These are phyloP conservation scores for Jaapia argillacea DNA, from an alignment of 768 basidiomycete species.

Conservation along the genomic window DNA sequence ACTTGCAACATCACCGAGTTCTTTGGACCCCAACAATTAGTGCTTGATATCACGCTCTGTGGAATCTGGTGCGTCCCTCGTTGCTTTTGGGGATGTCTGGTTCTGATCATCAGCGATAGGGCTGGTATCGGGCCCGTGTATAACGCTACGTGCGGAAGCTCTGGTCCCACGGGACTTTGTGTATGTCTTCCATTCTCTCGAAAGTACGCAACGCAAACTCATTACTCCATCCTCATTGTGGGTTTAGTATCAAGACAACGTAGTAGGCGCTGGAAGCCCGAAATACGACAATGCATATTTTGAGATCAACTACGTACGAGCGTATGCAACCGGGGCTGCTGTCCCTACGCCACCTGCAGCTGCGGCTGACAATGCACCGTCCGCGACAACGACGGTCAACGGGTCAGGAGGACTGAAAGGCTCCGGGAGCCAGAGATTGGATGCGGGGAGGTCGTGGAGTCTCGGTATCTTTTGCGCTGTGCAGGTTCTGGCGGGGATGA, in stretches of 20 bases:
- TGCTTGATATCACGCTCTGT: conserved; percentile 47
- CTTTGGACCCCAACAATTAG: conserved; percentile 37
- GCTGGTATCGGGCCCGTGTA: conserved; percentile 39
- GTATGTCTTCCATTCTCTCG: conserved; percentile 15
- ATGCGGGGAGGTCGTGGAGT: too few relatives aligned
- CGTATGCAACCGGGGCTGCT: conserved; percentile 31
- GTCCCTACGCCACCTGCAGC: conserved; percentile 10
- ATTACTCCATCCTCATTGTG: background rate
- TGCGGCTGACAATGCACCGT: conserved; percentile 5
- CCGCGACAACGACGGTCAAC: conserved; percentile 5
- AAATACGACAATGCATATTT: conserved; percentile 54
- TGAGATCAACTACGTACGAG: conserved; percentile 55
- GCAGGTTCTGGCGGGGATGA: too few relatives aligned
- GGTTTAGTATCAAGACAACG: conserved; percentile 40
- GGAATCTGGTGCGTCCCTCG: conserved; percentile 30
- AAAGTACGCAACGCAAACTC: background rate
- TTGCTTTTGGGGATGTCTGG: background rate
- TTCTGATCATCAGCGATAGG: conserved; percentile 20
- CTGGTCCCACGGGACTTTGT: conserved; percentile 27
- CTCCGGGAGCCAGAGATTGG: too few relatives aligned
- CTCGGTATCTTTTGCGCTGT: too few relatives aligned
- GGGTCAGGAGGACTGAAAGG: too few relatives aligned
- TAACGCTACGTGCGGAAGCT: conserved; percentile 24
- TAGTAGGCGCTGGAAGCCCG: conserved; percentile 43
- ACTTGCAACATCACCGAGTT: conserved; percentile 33